Conservation (phyloP, 331 rosid species). For the Pyracantha coccinea region DNA sequence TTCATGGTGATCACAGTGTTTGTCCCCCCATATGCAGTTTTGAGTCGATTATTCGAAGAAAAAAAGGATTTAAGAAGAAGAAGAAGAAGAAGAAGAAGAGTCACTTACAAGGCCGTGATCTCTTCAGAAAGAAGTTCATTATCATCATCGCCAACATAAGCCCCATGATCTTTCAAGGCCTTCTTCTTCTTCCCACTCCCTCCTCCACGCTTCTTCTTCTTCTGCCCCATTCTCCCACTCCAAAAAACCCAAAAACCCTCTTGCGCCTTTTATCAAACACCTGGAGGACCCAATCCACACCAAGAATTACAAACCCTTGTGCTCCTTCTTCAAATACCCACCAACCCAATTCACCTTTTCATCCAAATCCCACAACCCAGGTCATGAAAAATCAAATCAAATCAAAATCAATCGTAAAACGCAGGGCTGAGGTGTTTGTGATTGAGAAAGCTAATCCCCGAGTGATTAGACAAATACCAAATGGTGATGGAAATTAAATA, state of each 20-base stretch:
- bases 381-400: background rate
- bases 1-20: background rate
- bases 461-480: background rate
- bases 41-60: background rate
- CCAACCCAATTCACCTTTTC: background rate
- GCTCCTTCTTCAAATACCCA: slow-evolving; percentile 3
- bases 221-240: slow-evolving; percentile 55
- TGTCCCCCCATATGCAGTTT: background rate
- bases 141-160: slow-evolving; percentile 31
- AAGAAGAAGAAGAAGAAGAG: background rate
- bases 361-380: background rate
- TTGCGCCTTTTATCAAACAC: background rate
- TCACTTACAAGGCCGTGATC: slow-evolving; percentile 79
- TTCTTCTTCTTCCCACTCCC: slow-evolving; percentile 64
- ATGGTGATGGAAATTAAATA: background rate
- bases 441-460: background rate
- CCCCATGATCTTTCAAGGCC: slow-evolving; percentile 56
- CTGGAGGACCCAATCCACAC: background rate
- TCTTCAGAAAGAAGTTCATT: slow-evolving; percentile 72
- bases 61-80: background rate
- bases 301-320: background rate
- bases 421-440: background rate
- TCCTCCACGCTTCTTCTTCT: slow-evolving; percentile 54
- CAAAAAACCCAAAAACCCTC: background rate
- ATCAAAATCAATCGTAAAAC: background rate